Percentiles rank a stretch among this genome's conserved stretches.
Evolutionary conservation across 2,329 filamentous ascomycete species (phyloP).

Genomic region (Hypocrella siamensis): DNA sequence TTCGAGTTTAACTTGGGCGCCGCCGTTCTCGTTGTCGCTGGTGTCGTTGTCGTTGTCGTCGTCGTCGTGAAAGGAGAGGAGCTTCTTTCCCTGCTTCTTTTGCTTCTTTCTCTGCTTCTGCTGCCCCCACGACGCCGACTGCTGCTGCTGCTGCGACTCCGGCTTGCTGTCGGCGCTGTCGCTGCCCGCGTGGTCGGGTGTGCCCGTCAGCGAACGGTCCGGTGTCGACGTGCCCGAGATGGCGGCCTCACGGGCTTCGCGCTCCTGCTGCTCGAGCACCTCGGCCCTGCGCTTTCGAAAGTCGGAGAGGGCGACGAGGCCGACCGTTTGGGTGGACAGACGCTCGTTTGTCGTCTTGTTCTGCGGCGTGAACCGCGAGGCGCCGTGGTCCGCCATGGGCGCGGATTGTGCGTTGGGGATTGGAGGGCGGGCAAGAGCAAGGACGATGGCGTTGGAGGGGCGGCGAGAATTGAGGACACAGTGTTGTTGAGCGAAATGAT

Average conservation of each 20-base stretch:
- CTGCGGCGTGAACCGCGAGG: constrained; percentile 57
- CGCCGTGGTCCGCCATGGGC: constrained; percentile 17
- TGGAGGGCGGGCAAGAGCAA: not conserved
- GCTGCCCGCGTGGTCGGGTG: constrained; percentile 26
- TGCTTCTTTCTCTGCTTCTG: constrained; percentile 20
- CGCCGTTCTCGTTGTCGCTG: constrained; percentile 7
- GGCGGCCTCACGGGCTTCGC: constrained; percentile 54
- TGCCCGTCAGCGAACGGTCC: constrained; percentile 30
- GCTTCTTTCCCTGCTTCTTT: constrained; percentile 22
- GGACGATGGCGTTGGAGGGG: not conserved
- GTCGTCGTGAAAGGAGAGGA: constrained; percentile 47
- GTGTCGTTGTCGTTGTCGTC: constrained; percentile 43
- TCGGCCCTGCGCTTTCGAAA: constrained; percentile 93
- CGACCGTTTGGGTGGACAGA: constrained; percentile 74
- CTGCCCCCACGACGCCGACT: too few relatives aligned
- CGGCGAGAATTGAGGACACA: too few relatives aligned
- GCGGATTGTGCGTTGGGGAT: not conserved
- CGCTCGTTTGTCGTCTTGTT: constrained; percentile 65
- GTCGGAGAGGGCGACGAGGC: constrained; percentile 80
- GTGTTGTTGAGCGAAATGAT: too few relatives aligned
- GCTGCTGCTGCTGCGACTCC: not conserved
- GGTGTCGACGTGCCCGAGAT: constrained; percentile 29
- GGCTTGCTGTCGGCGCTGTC: constrained; percentile 9
- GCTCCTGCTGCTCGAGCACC: constrained; percentile 79
- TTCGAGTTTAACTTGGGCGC: constrained; percentile 1